Conservation (phyloP, 768 basidiomycete species). For the Tylopilus subfusipes region DNA sequence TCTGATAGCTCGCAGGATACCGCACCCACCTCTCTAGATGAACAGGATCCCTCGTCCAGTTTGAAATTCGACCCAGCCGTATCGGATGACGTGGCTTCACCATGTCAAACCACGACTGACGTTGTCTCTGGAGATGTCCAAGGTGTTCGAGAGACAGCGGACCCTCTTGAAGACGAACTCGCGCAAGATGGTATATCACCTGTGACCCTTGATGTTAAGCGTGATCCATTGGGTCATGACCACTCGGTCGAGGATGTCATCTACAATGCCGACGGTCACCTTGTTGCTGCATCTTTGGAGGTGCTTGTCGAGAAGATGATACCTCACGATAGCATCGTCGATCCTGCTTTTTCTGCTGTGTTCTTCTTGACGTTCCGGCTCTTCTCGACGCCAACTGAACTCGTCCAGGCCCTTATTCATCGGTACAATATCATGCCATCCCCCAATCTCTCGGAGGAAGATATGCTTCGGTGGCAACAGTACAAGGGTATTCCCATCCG, state of each 20-base stretch:
- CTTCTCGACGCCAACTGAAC: conserved; percentile 74
- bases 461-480: conserved; percentile 75
- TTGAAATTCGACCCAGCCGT: conserved; percentile 24
- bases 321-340: conserved; percentile 87
- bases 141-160: conserved; percentile 31
- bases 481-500: conserved; percentile 88
- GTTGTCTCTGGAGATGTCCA: conserved; percentile 54
- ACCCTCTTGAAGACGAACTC: conserved; percentile 51
- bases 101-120: conserved; percentile 31
- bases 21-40: conserved; percentile 47
- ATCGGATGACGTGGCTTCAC: conserved; percentile 31
- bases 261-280: conserved; percentile 85
- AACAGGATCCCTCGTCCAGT: conserved; percentile 35
- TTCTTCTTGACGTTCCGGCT: conserved; percentile 96
- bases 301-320: conserved; percentile 98
- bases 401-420: conserved; percentile 71
- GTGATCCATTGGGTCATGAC: conserved; percentile 58
- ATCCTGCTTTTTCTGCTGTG: conserved; percentile 79
- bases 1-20: conserved; percentile 48
- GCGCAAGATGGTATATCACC: conserved; percentile 49
- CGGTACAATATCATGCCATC: conserved; percentile 83
- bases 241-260: conserved; percentile 81
- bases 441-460: conserved; percentile 50
- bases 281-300: conserved; percentile 85
- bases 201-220: conserved; percentile 39